Base-by-base conservation (phyloP, 352 stramenopile species). In the Pythium vanterpoolii region DNA sequence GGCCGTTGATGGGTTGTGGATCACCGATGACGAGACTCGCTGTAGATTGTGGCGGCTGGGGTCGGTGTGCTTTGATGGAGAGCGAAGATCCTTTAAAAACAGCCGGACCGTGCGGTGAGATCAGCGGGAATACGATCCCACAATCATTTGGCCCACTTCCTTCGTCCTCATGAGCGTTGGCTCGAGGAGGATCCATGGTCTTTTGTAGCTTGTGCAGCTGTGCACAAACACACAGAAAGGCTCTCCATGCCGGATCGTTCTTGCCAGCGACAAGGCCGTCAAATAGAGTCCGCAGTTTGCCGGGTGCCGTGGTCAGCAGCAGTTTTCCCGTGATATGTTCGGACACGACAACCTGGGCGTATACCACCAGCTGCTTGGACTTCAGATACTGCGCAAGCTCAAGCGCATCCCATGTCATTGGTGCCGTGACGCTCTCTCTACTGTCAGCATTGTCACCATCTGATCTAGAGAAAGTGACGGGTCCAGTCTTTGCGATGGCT, bases 311-410 rank as follows among this genome's bases (percentile, higher is more conserved):
- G 10, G 79, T 72, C 4, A 89, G 68, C 46, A 89, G 63, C 42
- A 69, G 46, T 52, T 82, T 83, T 11, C 79, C 77, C 19, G 77
- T 82, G 27, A 89, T 89, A 54, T 89, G 79, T 36, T 87, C 72
- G 39, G 62, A 68, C 27, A 89, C 69, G 18, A 86, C 66, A 13
- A 78, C 52, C 24, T 87, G 69, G 9, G 79, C 79, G 48, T 73
- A 87, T 33, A 47, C 66, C 9, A 62, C 69, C 19, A 89, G 74
- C 47, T 78, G 61, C 14, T 74, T 70, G 11, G 64, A 56, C 51
- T 86, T 73, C 5, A 89, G 48, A 53, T 78, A 75, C 44, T 87
- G 79, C 30, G 77, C 79, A 2, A 89, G 68, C 48, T 89, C 79
- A 4, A 89, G 57, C 5, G 73, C 58, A 24, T 89, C 77, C 77